phyloP scores from a whole-genome alignment of 2,329 filamentous ascomycete species.

The Fusarium anguioides region DNA sequence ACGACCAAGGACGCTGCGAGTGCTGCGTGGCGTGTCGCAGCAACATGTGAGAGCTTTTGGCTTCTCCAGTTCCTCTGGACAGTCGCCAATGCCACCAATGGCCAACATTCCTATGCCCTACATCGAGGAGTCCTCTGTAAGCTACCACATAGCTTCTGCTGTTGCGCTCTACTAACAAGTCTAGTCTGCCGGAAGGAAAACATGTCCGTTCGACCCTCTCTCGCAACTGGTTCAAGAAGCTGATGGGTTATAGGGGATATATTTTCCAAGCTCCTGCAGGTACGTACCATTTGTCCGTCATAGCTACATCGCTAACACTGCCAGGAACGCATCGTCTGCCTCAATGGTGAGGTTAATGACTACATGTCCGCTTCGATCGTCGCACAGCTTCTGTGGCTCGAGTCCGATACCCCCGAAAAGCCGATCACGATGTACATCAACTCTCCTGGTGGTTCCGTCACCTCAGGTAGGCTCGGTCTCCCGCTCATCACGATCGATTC shows the following conservation, averaged over 20 bases:
- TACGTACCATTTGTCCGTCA: slow-evolving; percentile 49
- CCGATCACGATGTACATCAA: slow-evolving; percentile 99
- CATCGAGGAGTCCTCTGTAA: slow-evolving; percentile 60
- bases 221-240: slow-evolving; percentile 6
- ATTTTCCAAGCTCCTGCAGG: slow-evolving; percentile 82
- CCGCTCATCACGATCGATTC: not conserved
- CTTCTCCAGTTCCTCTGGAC: slow-evolving; percentile 50
- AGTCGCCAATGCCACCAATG: slow-evolving; percentile 45
- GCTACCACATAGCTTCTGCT: slow-evolving; percentile 20
- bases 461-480: slow-evolving; percentile 59
- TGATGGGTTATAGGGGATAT: slow-evolving; percentile 73
- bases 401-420: slow-evolving; percentile 94
- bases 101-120: slow-evolving; percentile 67
- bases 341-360: slow-evolving; percentile 93
- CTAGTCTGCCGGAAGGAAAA: slow-evolving; percentile 80
- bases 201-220: slow-evolving; percentile 64
- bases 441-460: slow-evolving; percentile 92
- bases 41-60: slow-evolving; percentile 57
- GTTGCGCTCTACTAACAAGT: slow-evolving; percentile 43
- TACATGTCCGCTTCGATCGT: slow-evolving; percentile 92
- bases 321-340: slow-evolving; percentile 90
- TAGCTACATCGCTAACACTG: slow-evolving; percentile 22
- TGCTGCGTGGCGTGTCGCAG: slow-evolving; percentile 51
- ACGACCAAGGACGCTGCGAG: slow-evolving; percentile 46
- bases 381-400: slow-evolving; percentile 95